Base-by-base conservation (phyloP, 225 moss, liverwort and hornwort genomes). In the Pleurozium schreberi region DNA sequence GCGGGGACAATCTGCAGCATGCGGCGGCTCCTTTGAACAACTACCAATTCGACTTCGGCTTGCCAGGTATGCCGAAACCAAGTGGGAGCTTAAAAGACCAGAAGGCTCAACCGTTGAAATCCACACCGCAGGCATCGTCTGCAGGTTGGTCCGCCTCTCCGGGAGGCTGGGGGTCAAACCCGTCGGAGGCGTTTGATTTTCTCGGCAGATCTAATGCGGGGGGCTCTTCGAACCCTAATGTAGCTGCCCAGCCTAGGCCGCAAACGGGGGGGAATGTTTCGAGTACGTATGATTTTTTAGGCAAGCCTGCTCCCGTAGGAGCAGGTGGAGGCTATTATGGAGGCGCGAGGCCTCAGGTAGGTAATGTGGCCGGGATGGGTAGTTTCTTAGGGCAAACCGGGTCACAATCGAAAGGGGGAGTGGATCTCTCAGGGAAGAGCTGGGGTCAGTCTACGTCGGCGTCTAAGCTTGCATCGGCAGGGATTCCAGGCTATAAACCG, bases 1-100 rank as follows among this genome's bases (percentile, higher is more conserved):
- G 95, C 90, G 93, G 89, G 71, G 97, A 98, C 38, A 95, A 98
- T 92, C 87, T 95, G 89, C 95, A 95, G 88, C 94, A 95, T 90
- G 94, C 91, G 80, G 92, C 95, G 62, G 94, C 68, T 85, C 91
- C 97, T 50, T 88, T 96, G 83, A 96, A 96, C 89, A 97, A 96
- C 90, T 98, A 98, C 92, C 94, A 97, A 89, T 98, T 98, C 86
- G 98, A 98, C 92, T 97, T 98, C 86, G 97, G 97, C 66, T 87
- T 97, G 93, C 93, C 95, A 85, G 96, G 96, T 61, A 90, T 96
- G 87, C 87, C 94, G 81, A 98, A 96, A 89, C 92, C 97, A 69
- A 97, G 93, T 83, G 96, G 95, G 75, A 95, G 96, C 67, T 88
- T 98, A 90, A 98, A 97, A 91, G 98, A 98, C 60, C 96, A 97